Evolutionary conservation across 176 grass and related monocot species (phyloP).

Genomic region (Rhynchospora pubera): DNA sequence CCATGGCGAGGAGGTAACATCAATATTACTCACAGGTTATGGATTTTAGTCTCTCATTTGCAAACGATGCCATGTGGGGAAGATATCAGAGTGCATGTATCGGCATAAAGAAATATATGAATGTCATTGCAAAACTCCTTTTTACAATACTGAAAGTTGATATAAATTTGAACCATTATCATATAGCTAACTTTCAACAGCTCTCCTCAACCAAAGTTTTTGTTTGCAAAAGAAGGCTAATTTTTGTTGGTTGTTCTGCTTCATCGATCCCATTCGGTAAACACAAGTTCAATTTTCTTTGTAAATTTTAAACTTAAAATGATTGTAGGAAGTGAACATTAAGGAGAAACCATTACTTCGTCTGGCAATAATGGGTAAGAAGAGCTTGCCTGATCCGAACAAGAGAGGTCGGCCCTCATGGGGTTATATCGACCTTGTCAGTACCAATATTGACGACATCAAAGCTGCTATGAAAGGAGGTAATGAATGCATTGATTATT

Average conservation of each 20-base stretch:
- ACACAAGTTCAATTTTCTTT: not conserved
- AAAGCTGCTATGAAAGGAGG: conserved; percentile 55
- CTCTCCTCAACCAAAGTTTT: not conserved
- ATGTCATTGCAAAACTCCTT: not conserved
- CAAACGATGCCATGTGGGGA: not conserved
- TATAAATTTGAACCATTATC: not conserved
- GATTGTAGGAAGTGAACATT: conserved; percentile 62
- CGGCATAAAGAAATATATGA: not conserved
- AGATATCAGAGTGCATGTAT: not conserved
- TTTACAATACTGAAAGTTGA: not conserved
- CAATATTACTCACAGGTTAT: not conserved
- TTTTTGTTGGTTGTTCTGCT: not conserved
- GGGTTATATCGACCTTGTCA: conserved; percentile 83
- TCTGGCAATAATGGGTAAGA: conserved; percentile 67
- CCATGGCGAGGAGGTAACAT: conserved; percentile 49
- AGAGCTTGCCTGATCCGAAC: conserved; percentile 57
- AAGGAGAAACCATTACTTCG: conserved; percentile 49
- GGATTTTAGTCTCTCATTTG: not conserved
- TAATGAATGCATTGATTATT: not conserved
- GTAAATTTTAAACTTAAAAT: not conserved
- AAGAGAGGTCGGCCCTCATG: conserved; percentile 55
- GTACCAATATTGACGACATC: conserved; percentile 41
- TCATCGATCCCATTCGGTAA: not conserved
- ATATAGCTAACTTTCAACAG: not conserved
- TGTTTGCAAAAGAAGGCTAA: not conserved